Percentiles rank a stretch among this genome's conserved stretches.
Evolutionary conservation across 768 basidiomycete genomes (phyloP).

Genomic region (Auriscalpium orientale): DNA sequence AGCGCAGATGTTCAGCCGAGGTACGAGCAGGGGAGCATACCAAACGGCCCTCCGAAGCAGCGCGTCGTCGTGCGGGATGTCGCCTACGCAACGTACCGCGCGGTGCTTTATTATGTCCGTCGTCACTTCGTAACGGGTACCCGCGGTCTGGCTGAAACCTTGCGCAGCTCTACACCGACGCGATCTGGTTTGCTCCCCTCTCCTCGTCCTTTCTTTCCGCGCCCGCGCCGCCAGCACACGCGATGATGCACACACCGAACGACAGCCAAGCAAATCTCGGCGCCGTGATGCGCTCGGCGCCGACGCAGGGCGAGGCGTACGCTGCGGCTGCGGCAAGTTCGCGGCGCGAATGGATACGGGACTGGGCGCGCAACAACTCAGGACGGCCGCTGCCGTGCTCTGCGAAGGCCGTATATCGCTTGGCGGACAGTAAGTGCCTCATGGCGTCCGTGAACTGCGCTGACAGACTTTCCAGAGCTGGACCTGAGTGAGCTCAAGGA

Average conservation of each 20-base stretch:
- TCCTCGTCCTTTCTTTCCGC: conserved; percentile 53
- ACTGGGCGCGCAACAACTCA: conserved; percentile 57
- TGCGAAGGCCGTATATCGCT: conserved; percentile 76
- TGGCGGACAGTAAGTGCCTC: conserved; percentile 67
- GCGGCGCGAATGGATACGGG: conserved; percentile 63
- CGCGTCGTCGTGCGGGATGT: conserved; percentile 49
- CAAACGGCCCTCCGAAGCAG: conserved; percentile 38
- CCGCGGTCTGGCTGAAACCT: not conserved
- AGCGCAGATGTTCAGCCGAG: conserved; percentile 5
- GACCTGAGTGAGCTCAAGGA: conserved; percentile 67
- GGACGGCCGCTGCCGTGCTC: conserved; percentile 67
- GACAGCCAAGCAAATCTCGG: conserved; percentile 27
- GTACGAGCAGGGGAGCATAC: not conserved
- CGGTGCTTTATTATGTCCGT: conserved; percentile 68
- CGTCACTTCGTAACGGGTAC: not conserved
- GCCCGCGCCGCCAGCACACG: conserved; percentile 7
- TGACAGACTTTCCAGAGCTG: conserved; percentile 39
- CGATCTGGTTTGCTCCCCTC: conserved; percentile 76
- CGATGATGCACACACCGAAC: conserved; percentile 21
- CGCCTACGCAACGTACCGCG: conserved; percentile 56
- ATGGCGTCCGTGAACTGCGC: not conserved
- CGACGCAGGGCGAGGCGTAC: conserved; percentile 13
- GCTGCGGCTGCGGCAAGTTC: conserved; percentile 24
- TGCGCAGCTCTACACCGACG: conserved; percentile 73
- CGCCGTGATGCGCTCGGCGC: conserved; percentile 9